phyloP scores from a whole-genome alignment of 805 yeast genomes.

The Zygotorulaspora florentina region DNA sequence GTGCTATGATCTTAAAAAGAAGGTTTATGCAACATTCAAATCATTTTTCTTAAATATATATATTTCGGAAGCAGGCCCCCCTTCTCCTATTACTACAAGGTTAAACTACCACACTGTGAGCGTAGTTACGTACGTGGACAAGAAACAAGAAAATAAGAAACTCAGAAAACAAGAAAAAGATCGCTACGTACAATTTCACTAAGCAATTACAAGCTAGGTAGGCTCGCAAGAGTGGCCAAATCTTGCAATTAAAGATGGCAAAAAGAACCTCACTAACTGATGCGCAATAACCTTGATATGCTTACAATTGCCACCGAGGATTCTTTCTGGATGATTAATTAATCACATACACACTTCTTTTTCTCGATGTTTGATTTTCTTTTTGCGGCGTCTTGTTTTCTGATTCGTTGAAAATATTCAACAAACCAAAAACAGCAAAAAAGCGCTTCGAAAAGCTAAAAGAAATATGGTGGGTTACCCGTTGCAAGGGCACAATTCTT shows the following conservation, averaged over 20 bases:
- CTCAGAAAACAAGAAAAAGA: no score
- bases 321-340: no score
- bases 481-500: no score
- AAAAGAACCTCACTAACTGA: no score
- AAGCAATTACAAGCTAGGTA: no score
- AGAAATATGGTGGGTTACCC: not conserved
- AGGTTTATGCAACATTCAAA: not conserved
- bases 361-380: conserved; percentile 3
- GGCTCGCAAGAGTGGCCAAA: no score
- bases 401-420: not conserved
- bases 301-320: no score
- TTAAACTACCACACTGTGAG: not conserved
- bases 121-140: not conserved
- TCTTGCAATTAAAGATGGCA: no score
- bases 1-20: not conserved
- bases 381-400: conserved; percentile 3
- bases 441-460: not conserved
- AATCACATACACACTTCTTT: not conserved
- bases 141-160: not conserved
- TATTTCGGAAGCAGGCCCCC: not conserved
- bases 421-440: not conserved
- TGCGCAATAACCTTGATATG: no score
- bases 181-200: no score
- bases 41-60: not conserved
- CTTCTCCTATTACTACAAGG: not conserved